Base-by-base conservation (phyloP, 208 protist species). In the Acanthamoeba healyi region DNA sequence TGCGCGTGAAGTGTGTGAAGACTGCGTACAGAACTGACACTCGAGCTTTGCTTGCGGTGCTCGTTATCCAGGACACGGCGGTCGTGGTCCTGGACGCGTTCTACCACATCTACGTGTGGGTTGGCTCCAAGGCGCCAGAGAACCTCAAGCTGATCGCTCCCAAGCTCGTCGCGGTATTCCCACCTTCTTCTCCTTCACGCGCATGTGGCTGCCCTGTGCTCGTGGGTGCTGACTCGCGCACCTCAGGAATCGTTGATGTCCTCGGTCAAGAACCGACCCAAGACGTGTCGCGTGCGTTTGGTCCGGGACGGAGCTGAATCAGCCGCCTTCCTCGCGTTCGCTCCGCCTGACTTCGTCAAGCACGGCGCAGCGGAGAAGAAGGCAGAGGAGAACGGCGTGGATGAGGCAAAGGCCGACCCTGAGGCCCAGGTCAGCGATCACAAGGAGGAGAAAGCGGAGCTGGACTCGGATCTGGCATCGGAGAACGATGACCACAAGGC, bases 71-170 rank as follows among this genome's bases (percentile, higher is more conserved):
- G 72, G 72, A 82, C 0, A 51, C 36, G 26, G n/a, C 40, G 19
- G 72, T 32, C 5, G 72, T 82, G 38, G 72, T 14, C 1, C 29
- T 82, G 1, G 72, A 82, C 42, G 40, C 42, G 40, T 51, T 54
- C 22, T 82, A 24, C 26, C 34, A 44, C 26, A 54, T 82, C 36
- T 82, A 82, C 42, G 2, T 82, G 22, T 82, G 72, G 72, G 22
- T 82, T 7, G 72, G 72, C 38, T 26, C 72, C 26, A 44, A 82
- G 72, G 72, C 42, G 9, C 34, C 72, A 10, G n/a, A 22, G 24
- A 82, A 82, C 29, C 26, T 82, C 36, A 82, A 82, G 72, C 72
- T 54, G 1, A 17, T 82, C 42, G 72, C 40, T n/a, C 72, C 72
- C 36, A 44, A 82, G 72, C 72, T 82, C 22, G 72, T 32, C 29